Base-by-base conservation (phyloP, 2,329 filamentous ascomycete species). In the Diplodia seriata region DNA sequence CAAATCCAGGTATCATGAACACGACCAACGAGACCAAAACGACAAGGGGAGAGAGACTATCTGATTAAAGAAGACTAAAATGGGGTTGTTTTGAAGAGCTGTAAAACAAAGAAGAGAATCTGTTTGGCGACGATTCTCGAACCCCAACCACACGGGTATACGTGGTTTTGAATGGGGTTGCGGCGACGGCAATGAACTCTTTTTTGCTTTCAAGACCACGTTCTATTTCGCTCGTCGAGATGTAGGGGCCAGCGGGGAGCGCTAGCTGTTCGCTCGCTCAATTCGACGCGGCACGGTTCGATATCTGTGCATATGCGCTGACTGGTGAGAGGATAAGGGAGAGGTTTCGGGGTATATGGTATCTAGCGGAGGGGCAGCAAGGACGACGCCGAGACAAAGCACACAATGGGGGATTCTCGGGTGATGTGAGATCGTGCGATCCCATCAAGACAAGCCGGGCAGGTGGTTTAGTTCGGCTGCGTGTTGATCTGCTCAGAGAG, bases 401-500 rank as follows among this genome's bases (percentile, higher is more conserved):
- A 63, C 62, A 26, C 62, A 54, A 65, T 43, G 31, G 29, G 31
- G 29, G 7, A 38, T 40, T 55, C 62, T 54, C 49, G 62, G 51
- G 31, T 47, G 50, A 31, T 31, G n/a, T 55, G 62, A 55, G 62
- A 65, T 54, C 62, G 26, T 18, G 23, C 23, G 33, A 54, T 65
- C 62, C 43, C 50, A 54, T 47, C 50, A n/a, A 12, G 49, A 38
- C 36, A 12, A 15, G 49, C 23, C 31, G 26, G 61, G 6, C 26
- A 12, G 31, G n/a, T 49, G 33, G n/a, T 40, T 68, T 55, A 68
- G 56, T 68, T 68, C 50, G 66, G 66, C 57, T 68, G 66, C 47
- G 66, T 63, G 57, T 68, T 68, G 33, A 68, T 68, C 36, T 68
- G 61, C 67, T 66, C 61, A n/a, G 57, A 56, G 31, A 67, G 64